Evolutionary conservation across 768 basidiomycete species (phyloP), one percentile per base, ranked within the genome.

Genomic region (Lentinula raphanica): DNA sequence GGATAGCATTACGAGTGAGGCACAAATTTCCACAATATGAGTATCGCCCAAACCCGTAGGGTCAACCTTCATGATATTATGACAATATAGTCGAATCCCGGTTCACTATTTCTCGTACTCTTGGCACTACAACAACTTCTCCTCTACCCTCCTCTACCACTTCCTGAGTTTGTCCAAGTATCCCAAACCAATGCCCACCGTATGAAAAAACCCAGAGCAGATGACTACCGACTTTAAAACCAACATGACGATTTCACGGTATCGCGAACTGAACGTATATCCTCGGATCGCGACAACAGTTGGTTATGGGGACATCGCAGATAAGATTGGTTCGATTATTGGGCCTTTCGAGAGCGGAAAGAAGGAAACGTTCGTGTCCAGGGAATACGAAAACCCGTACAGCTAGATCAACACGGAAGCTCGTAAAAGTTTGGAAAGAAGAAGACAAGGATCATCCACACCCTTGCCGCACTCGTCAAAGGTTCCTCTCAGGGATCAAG

Each of bases 391-490:
- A 86, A 86, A 65, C 75, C 76, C 7, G 80, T 84, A 36, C 68
- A 74, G 25, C 72, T 92, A 54, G 95, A 98, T 69, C 74, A 80
- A 45, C 80, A 81, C 57, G 92, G 93, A n/a, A 79, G 95, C 58
- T 86, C 87, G n/a, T 92, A 92, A 67, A 90, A 90, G 0, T 67
- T 89, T 49, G 95, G 95, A 38, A 82, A 85, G 71, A 81, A 95
- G 63, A 98, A 98, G 74, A 92, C 92, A 59, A 92, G 95, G 95
- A 88, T 96, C 76, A 89, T 97, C 60, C n/a, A n/a, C n/a, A n/a
- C n/a, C n/a, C n/a, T n/a, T n/a, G n/a, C n/a, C n/a, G n/a, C n/a
- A n/a, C 83, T 86, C 32, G 81, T 82, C 28, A 73, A 78, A 56
- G n/a, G 7, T 25, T 19, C 31, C 12, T 28, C 32, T 28, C 28